These are phyloP conservation scores for Avena eriantha DNA, from an alignment of 176 grass and related monocot species.

Conservation along the genomic window DNA sequence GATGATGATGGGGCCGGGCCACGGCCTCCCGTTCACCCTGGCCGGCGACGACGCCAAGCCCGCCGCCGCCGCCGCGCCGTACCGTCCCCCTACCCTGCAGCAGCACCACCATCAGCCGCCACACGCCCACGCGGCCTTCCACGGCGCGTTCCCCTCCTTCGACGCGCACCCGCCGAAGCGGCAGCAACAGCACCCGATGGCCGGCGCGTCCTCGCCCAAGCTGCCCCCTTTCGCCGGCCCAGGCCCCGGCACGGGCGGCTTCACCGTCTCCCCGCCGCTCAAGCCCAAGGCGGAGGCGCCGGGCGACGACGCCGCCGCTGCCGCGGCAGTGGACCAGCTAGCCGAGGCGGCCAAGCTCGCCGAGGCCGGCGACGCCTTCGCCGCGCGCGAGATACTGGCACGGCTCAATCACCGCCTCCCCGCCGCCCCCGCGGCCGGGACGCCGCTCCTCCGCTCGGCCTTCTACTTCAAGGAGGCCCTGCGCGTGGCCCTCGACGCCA, in stretches of 20 bases:
- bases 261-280: not conserved
- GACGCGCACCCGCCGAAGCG: slow-evolving; percentile 21
- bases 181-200: slow-evolving; percentile 37
- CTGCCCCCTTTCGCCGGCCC: slow-evolving; percentile 50
- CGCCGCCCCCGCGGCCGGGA: slow-evolving; percentile 43
- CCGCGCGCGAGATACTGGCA: slow-evolving; percentile 82
- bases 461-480: slow-evolving; percentile 89
- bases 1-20: slow-evolving; percentile 15
- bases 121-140: slow-evolving; percentile 23
- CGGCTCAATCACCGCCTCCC: slow-evolving; percentile 88
- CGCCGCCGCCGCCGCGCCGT: not conserved
- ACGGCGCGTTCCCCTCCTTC: slow-evolving; percentile 17
- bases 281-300: slow-evolving; percentile 37
- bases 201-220: slow-evolving; percentile 31
- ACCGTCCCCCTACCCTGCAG: not conserved
- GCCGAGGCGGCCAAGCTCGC: slow-evolving; percentile 47
- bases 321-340: slow-evolving; percentile 40
- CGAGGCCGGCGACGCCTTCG: slow-evolving; percentile 48
- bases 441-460: slow-evolving; percentile 75
- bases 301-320: slow-evolving; percentile 7
- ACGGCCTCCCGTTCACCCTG: slow-evolving; percentile 41
- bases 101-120: slow-evolving; percentile 29
- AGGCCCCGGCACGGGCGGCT: not conserved
- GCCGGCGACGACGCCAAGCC: slow-evolving; percentile 39
- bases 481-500: slow-evolving; percentile 48